Evolutionary conservation across 352 stramenopile genomes (phyloP).

Genomic region (Elongisporangium anandrum): DNA sequence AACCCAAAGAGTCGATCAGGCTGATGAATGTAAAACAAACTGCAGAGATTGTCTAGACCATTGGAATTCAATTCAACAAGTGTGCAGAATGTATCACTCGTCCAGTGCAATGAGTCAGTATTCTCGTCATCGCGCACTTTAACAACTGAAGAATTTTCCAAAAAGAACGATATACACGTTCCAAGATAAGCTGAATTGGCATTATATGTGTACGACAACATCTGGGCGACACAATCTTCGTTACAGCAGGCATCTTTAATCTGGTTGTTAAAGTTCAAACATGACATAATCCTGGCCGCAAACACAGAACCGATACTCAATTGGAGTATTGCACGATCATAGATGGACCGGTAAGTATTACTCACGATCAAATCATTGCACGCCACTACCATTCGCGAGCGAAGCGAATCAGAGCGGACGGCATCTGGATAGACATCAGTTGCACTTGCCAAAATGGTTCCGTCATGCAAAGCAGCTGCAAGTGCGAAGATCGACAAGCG

Average conservation of each 20-base stretch:
- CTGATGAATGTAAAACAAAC: conserved; percentile 37
- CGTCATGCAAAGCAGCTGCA: conserved; percentile 24
- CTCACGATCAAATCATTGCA: conserved; percentile 13
- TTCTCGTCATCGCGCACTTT: neutral
- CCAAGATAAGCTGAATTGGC: conserved; percentile 25
- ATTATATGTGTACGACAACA: conserved; percentile 25
- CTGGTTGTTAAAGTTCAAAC: conserved; percentile 15
- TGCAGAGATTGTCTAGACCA: conserved; percentile 19
- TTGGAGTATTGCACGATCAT: conserved; percentile 15
- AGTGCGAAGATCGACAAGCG: conserved; percentile 48
- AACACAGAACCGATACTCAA: conserved; percentile 24
- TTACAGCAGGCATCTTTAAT: conserved; percentile 24
- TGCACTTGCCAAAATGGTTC: conserved; percentile 12
- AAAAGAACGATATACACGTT: conserved; percentile 30
- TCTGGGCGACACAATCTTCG: conserved; percentile 13
- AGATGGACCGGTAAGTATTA: conserved; percentile 17
- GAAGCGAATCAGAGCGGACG: conserved; percentile 7
- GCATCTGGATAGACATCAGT: conserved; percentile 7
- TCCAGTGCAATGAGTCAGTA: neutral
- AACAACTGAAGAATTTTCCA: conserved; percentile 8
- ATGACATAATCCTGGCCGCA: conserved; percentile 28
- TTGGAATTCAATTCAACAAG: conserved; percentile 22
- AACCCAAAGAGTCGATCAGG: conserved; percentile 39
- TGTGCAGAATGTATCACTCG: conserved; percentile 21
- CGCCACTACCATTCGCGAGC: conserved; percentile 10